A percentile compares a stretch with the other conserved stretches of the same genome.
Evolutionary conservation across 1,139 yeast genomes (phyloP).

Genomic region (Nakaseomyces kungkrabaensis): DNA sequence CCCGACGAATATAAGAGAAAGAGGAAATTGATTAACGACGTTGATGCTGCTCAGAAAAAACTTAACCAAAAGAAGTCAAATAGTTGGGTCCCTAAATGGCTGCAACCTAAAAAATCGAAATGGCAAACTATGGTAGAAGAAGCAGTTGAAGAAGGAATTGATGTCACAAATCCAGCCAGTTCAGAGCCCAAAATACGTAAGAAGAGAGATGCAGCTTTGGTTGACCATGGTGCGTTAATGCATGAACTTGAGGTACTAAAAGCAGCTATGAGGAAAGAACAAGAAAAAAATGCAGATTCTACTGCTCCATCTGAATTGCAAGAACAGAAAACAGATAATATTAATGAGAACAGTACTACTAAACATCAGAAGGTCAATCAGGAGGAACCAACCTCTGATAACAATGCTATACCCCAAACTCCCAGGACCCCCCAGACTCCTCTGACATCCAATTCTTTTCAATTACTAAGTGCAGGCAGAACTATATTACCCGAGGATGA

Average conservation of each 20-base stretch:
- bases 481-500: slow-evolving; percentile 25
- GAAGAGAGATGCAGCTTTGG: slow-evolving; percentile 18
- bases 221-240: slow-evolving; percentile 25
- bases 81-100: slow-evolving; percentile 52
- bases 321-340: too few species aligned
- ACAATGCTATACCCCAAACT: not conserved
- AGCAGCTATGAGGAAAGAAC: slow-evolving; percentile 19
- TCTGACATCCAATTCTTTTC: slow-evolving; percentile 16
- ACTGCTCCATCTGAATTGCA: not conserved
- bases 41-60: slow-evolving; percentile 72
- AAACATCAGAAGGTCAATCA: not conserved
- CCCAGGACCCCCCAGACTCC: slow-evolving; percentile 6
- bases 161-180: slow-evolving; percentile 7
- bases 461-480: slow-evolving; percentile 25
- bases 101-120: slow-evolving; percentile 50
- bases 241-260: slow-evolving; percentile 20
- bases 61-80: slow-evolving; percentile 36
- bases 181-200: slow-evolving; percentile 6
- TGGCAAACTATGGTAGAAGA: slow-evolving; percentile 80
- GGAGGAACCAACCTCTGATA: not conserved
- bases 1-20: slow-evolving; percentile 77
- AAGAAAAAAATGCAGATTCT: slow-evolving; percentile 4
- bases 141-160: slow-evolving; percentile 20
- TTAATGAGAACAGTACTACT: not conserved
- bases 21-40: slow-evolving; percentile 68